Conservation (phyloP, 352 stramenopile genomes). For the Phytopythium delawarense region DNA sequence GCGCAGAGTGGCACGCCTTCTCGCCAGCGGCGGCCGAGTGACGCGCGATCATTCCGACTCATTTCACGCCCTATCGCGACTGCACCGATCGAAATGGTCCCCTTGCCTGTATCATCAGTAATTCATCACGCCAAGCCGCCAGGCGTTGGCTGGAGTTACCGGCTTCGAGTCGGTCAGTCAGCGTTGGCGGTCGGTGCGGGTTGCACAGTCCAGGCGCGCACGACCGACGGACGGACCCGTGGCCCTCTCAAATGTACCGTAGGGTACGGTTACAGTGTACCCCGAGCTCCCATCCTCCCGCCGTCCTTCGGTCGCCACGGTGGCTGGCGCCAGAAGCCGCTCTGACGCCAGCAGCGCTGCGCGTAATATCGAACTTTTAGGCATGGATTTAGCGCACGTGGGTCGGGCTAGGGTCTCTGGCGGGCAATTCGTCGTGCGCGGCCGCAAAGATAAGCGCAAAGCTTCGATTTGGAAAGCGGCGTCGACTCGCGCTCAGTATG, state of each 20-base stretch:
- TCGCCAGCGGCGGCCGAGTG: background rate
- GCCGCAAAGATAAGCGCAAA: constrained; percentile 5
- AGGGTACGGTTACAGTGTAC: background rate
- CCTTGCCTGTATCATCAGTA: too few relatives aligned
- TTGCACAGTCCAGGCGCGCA: too few relatives aligned
- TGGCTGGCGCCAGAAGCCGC: background rate
- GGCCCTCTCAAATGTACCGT: too few relatives aligned
- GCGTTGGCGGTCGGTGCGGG: too few relatives aligned
- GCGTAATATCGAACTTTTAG: constrained; percentile 4
- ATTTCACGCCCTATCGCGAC: too few relatives aligned
- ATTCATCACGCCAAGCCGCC: too few relatives aligned
- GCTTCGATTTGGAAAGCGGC: background rate
- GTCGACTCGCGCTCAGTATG: background rate
- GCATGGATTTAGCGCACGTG: background rate
- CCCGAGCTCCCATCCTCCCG: background rate
- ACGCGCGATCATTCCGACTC: too few relatives aligned
- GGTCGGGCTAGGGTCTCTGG: background rate
- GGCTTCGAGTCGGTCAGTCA: too few relatives aligned
- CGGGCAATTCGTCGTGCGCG: background rate
- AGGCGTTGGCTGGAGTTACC: too few relatives aligned
- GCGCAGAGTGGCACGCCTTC: background rate
- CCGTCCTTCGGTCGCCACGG: background rate
- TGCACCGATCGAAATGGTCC: too few relatives aligned
- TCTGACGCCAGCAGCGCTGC: background rate
- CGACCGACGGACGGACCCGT: too few relatives aligned